phyloP scores from a whole-genome alignment of 208 protist genomes.

The Perkinsela sp. region DNA sequence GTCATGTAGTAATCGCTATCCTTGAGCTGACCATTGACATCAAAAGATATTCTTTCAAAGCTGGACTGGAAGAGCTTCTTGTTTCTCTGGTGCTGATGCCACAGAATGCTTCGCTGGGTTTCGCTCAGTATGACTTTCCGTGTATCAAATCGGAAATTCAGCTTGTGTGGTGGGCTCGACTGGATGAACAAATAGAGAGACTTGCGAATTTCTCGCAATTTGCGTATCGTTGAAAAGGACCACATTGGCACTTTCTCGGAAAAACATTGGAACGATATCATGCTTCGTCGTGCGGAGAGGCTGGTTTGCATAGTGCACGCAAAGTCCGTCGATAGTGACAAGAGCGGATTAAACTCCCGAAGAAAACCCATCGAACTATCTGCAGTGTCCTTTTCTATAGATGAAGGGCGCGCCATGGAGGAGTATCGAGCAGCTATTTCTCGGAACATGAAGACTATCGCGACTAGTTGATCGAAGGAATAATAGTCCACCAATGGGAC shows the following conservation, averaged over 20 bases:
- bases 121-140: neutral
- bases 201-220: neutral
- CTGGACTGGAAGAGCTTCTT: neutral
- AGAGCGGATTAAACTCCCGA: neutral
- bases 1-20: neutral
- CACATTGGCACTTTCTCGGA: neutral
- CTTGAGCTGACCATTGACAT: neutral
- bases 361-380: neutral
- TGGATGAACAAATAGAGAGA: neutral
- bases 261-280: neutral
- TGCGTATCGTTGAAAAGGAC: neutral
- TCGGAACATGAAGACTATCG: neutral
- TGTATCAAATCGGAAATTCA: neutral
- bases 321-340: neutral
- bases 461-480: neutral
- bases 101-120: neutral
- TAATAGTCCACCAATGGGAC: neutral
- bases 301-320: neutral
- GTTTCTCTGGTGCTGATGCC: neutral
- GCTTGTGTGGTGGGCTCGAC: neutral
- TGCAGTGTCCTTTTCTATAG: neutral
- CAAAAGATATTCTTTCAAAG: neutral
- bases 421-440: neutral
- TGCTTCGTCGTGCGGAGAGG: neutral
- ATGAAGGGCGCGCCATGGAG: neutral